Conservation (phyloP, 2,329 filamentous ascomycete genomes). For the Arthrobotrys pseudoclavata region DNA sequence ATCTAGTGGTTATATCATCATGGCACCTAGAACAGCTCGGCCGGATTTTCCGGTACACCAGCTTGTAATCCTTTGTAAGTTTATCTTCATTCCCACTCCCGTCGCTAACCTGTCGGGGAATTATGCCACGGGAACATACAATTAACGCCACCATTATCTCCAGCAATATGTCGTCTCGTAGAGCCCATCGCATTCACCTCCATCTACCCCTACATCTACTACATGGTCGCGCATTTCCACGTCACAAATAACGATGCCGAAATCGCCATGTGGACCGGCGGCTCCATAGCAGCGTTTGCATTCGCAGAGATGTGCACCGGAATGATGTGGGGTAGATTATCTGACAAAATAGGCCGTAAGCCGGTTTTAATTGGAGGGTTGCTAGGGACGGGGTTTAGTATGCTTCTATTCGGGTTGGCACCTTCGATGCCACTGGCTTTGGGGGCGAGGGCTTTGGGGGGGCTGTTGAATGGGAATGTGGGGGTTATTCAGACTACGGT, state of each 20-base stretch:
- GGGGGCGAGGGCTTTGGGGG: slow-evolving; percentile 87
- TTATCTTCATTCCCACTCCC: neutral
- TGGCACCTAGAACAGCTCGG: slow-evolving; percentile 43
- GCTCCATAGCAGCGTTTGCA: slow-evolving; percentile 73
- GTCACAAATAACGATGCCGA: slow-evolving; percentile 61
- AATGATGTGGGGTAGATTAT: slow-evolving; percentile 91
- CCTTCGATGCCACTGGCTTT: slow-evolving; percentile 84
- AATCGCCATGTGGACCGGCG: slow-evolving; percentile 58
- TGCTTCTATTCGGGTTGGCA: slow-evolving; percentile 91
- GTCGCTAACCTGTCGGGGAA: neutral
- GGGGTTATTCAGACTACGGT: slow-evolving; percentile 80
- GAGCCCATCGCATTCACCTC: slow-evolving; percentile 81
- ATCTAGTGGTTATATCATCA: neutral
- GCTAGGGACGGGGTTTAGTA: slow-evolving; percentile 90
- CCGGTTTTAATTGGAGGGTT: slow-evolving; percentile 91
- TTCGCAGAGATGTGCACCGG: slow-evolving; percentile 95
- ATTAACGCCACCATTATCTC: neutral
- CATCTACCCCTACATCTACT: slow-evolving; percentile 73
- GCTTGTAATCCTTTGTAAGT: slow-evolving; percentile 42
- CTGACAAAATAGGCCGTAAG: slow-evolving; percentile 91
- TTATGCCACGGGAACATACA: neutral
- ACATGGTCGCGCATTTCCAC: slow-evolving; percentile 83
- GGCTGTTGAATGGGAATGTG: slow-evolving; percentile 88
- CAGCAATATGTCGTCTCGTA: slow-evolving; percentile 80
- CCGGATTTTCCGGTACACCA: slow-evolving; percentile 55